phyloP scores from a whole-genome alignment of 2,329 filamentous ascomycete genomes.

The Shiraia bambusicola region DNA sequence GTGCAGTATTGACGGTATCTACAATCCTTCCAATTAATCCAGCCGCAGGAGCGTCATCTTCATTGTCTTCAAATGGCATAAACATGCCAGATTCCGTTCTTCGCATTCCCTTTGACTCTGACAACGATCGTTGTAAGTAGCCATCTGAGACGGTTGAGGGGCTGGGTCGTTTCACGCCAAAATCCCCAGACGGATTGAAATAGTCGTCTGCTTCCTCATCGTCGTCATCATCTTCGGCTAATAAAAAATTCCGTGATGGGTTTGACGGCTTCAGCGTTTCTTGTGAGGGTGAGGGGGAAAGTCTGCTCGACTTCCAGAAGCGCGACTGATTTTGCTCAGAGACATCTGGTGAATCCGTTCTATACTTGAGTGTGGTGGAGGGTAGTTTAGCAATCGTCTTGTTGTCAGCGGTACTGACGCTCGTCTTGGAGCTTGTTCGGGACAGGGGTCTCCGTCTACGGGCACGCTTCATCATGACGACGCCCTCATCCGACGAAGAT shows the following conservation, averaged over 20 bases:
- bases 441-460: constrained; percentile 51
- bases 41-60: constrained; percentile 56
- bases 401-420: constrained; percentile 62
- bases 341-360: constrained; percentile 72
- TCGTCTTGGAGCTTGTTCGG: constrained; percentile 58
- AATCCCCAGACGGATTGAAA: constrained; percentile 47
- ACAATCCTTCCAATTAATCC: constrained; percentile 77
- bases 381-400: constrained; percentile 88
- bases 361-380: constrained; percentile 83
- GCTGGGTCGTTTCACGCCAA: constrained; percentile 38
- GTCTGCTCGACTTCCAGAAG: constrained; percentile 49
- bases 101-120: constrained; percentile 59
- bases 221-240: constrained; percentile 59
- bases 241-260: constrained; percentile 64
- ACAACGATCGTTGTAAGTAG: constrained; percentile 22
- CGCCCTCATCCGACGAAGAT: constrained; percentile 68
- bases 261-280: constrained; percentile 76
- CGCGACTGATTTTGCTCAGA: constrained; percentile 55
- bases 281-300: constrained; percentile 76
- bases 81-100: constrained; percentile 87
- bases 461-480: constrained; percentile 78
- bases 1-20: constrained; percentile 70
- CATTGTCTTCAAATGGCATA: constrained; percentile 80
- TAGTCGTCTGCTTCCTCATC: constrained; percentile 45
- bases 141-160: constrained; percentile 38